Evolutionary conservation across 108 stramenopile genomes (phyloP).

Genomic region (Nitzschia putrida): DNA sequence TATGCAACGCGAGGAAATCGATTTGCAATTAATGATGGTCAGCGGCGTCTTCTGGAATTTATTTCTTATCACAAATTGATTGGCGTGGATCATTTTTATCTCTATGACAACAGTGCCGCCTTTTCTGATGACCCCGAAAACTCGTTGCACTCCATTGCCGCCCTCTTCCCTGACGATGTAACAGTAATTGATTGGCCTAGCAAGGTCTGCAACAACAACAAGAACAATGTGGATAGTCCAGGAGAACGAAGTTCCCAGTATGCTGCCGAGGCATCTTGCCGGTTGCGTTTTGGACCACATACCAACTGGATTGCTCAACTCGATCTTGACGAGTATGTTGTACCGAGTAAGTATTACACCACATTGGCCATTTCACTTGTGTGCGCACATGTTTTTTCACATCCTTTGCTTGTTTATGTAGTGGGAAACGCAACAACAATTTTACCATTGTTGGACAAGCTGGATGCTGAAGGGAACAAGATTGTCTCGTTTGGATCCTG

Average conservation of each 20-base stretch:
- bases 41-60: slow-evolving; percentile 79
- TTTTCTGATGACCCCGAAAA: slow-evolving; percentile 37
- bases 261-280: slow-evolving; percentile 84
- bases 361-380: not conserved
- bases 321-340: slow-evolving; percentile 82
- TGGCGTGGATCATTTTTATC: slow-evolving; percentile 85
- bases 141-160: slow-evolving; percentile 65
- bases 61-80: slow-evolving; percentile 71
- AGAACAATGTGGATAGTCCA: slow-evolving; percentile 59
- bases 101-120: slow-evolving; percentile 85
- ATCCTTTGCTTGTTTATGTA: not conserved
- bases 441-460: slow-evolving; percentile 32
- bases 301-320: slow-evolving; percentile 79
- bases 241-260: slow-evolving; percentile 90
- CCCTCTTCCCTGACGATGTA: slow-evolving; percentile 69
- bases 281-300: slow-evolving; percentile 80
- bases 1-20: slow-evolving; percentile 78
- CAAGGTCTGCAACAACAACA: slow-evolving; percentile 41
- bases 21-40: slow-evolving; percentile 72
- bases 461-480: slow-evolving; percentile 43
- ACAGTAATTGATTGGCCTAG: slow-evolving; percentile 83
- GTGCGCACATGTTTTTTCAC: not conserved
- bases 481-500: slow-evolving; percentile 52
- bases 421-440: slow-evolving; percentile 47
- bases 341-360: slow-evolving; percentile 35